Evolutionary conservation across 768 basidiomycete species (phyloP), one percentile per base, ranked within the genome.

Genomic region (Russula olivacea): DNA sequence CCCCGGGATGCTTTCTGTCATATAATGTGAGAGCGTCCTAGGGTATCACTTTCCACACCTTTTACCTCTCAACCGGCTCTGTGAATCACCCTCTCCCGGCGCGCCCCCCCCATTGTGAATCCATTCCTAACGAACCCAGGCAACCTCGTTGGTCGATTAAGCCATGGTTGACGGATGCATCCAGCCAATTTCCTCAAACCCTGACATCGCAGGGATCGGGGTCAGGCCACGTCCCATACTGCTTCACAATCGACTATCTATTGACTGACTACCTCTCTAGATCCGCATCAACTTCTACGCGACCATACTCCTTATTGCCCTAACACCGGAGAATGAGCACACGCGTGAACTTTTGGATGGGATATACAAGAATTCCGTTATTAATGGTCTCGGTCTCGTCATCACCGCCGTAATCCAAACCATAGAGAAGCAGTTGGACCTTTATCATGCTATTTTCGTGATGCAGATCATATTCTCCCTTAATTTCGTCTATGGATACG

Each of bases 361-460:
- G 11, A 11, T 63, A 38, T 63, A 63, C 47, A 43, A 47, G 21
- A 63, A 53, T 23, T 28, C 61, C 9, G 51, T 58, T 10, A 45
- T 58, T 19, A 43, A 58, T 21, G 61, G 61, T 3, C 51, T 63
- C 25, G 32, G 23, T 25, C 61, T 63, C 25, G 51, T 64, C 47
- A n/a, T 55, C 15, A 55, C 63, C 2, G 63, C 53, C 5, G 47
- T 50, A 14, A 40, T 64, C 14, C 63, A 64, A 53, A 59, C 58
- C 32, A 3, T 34, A 7, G 45, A 59, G 23, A 1, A 28, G 3
- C 38, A 59, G n/a, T 30, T 64, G 14, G 58, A 64, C 47, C 25
- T 64, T 38, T 64, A 64, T 55, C 63, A 64, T 50, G 63, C 63
- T 0, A 49, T 64, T 9, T 41, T 59, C 38, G 63, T 64, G 9